Evolutionary conservation across 257 asterid species (phyloP).

Genomic region (Anisodus tanguticus): DNA sequence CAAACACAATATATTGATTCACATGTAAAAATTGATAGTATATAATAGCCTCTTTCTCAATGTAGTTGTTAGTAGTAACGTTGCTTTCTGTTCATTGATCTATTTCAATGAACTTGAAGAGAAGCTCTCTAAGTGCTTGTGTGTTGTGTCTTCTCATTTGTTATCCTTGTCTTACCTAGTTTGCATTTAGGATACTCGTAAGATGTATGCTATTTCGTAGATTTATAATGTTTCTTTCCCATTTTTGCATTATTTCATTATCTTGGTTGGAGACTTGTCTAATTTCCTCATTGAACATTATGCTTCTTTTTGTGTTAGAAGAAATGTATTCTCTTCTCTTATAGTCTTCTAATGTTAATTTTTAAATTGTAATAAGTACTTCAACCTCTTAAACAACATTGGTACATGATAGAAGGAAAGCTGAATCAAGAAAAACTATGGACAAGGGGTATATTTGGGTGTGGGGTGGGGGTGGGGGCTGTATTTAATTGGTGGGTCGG

Average conservation of each 20-base stretch:
- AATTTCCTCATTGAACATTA: background rate
- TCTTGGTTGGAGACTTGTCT: background rate
- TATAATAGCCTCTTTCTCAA: background rate
- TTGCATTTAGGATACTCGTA: background rate
- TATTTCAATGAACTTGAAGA: background rate
- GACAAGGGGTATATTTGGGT: background rate
- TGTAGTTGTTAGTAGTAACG: background rate
- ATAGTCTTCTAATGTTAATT: background rate
- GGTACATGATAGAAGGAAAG: background rate
- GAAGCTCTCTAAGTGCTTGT: background rate
- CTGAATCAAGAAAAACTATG: background rate
- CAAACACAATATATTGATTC: background rate
- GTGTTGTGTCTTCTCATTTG: background rate
- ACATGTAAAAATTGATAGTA: background rate
- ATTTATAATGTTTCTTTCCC: background rate
- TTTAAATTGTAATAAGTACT: background rate
- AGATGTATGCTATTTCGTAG: background rate
- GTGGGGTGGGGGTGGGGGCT: too few species aligned
- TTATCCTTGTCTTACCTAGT: background rate
- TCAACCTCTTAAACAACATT: background rate
- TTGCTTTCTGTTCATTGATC: background rate
- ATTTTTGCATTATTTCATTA: background rate
- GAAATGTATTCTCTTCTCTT: background rate
- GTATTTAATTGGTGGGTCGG: too few species aligned
- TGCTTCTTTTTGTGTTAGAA: background rate